Evolutionary conservation across 208 protist species (phyloP).

Genomic region (Crithidia brevicula): DNA sequence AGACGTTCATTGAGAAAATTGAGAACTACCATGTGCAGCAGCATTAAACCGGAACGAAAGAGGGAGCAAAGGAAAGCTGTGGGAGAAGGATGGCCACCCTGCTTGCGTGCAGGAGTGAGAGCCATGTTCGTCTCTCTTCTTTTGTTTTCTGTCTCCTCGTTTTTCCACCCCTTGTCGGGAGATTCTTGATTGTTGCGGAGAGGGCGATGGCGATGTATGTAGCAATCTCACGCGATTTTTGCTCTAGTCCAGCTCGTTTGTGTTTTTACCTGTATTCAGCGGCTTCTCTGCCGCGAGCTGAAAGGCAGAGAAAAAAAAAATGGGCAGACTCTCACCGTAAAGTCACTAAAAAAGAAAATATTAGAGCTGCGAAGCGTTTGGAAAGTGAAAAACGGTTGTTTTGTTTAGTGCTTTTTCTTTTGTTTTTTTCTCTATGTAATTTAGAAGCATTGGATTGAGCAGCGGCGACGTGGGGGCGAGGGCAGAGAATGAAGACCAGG

Average conservation of each 20-base stretch:
- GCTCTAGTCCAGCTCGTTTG: no score
- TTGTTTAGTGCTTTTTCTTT: background rate
- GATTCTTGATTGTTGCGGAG: background rate
- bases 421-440: constrained; percentile 22
- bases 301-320: background rate
- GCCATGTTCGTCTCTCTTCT: no score
- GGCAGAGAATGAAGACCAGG: background rate
- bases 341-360: no score
- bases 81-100: background rate
- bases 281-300: background rate
- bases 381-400: background rate
- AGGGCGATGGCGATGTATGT: background rate
- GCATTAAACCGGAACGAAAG: constrained; percentile 36
- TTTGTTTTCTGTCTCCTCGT: background rate
- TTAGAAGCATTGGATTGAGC: background rate
- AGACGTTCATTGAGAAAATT: constrained; percentile 96
- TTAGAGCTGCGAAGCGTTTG: background rate
- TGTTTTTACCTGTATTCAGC: no score
- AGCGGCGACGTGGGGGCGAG: background rate
- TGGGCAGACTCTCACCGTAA: no score
- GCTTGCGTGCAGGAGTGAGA: no score
- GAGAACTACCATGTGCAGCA: constrained; percentile 92
- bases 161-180: constrained; percentile 1
- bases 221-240: background rate
- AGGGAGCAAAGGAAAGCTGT: background rate